Base-by-base conservation (phyloP, 768 basidiomycete species). In the Epithele typhae region DNA sequence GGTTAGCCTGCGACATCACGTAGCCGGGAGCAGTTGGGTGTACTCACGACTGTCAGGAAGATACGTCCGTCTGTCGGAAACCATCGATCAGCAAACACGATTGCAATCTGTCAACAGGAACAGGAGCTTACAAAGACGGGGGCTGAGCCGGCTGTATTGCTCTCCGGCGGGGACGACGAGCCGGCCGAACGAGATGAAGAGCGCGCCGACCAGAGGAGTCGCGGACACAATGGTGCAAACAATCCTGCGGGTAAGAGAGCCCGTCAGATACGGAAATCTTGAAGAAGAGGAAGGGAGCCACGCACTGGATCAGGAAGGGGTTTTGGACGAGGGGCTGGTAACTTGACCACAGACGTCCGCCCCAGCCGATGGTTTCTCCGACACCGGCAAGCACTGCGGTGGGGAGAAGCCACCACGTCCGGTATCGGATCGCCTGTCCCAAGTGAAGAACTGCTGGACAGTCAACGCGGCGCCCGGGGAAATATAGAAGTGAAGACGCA, bases 131-230 rank as follows among this genome's bases (percentile, higher is more conserved):
- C 68, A 67, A 39, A 43, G 25, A 30, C 40, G 58, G 2, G 68
- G 61, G 9, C 45, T 52, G 23, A 82, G 58, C 1, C 78, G 68
- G 55, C 77, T 79, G 55, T 78, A 83, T 14, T 60, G 54, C 3
- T 66, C 49, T 0, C 81, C 81, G 1, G 80, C 55, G 0, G 52
- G 56, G 2, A 51, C 39, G 24, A 81, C 76, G 35, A 81, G 68
- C 14, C 59, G 58, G 1, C 73, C 75, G 22, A 80, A 67, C 36
- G 79, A 71, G 36, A 79, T 61, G 53, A 81, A 83, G 51, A 72
- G 77, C 12, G 62, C 79, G 0, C 79, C 81, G 3, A 81, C 58
- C 9, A 82, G 64, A 1, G 77, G 77, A 0, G 78, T 81, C 2
- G 81, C 80, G 11, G 47, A 43, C 14, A 53, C 34, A 17, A 53